Conservation (phyloP, 2,329 filamentous ascomycete species). For the Mollisia scopiformis region DNA sequence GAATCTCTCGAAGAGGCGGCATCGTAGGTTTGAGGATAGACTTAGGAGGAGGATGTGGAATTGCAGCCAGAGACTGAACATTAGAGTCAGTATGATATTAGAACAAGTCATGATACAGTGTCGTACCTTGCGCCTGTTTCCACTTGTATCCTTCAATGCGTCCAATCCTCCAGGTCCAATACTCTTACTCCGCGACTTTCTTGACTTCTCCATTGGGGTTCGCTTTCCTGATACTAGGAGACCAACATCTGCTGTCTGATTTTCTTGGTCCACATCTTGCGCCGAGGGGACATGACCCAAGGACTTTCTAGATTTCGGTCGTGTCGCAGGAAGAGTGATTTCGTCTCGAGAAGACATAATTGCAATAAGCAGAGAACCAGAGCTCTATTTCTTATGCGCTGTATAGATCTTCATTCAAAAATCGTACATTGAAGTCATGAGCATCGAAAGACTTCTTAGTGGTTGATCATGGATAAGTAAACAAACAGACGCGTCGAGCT, state of each 20-base stretch:
- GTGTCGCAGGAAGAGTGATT: conserved; percentile 56
- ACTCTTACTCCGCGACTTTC: conserved; percentile 91
- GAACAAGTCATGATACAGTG: conserved; percentile 32
- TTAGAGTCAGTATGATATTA: conserved; percentile 18
- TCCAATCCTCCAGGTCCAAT: conserved; percentile 90
- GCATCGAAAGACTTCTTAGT: conserved; percentile 10
- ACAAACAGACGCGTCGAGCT: conserved; percentile 20
- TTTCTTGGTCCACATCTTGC: conserved; percentile 72
- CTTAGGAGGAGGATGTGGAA: conserved; percentile 51
- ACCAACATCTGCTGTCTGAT: conserved; percentile 69
- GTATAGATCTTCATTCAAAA: conserved; percentile 15
- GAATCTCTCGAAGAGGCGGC: conserved; percentile 66
- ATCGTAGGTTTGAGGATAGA: conserved; percentile 85
- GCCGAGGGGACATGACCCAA: conserved; percentile 62
- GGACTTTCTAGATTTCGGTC: conserved; percentile 67
- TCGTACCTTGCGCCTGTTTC: conserved; percentile 78
- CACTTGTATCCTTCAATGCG: conserved; percentile 73
- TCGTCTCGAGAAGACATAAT: conserved; percentile 47
- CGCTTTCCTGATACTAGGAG: conserved; percentile 40
- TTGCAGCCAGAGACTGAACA: conserved; percentile 32
- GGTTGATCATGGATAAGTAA: conserved; percentile 30
- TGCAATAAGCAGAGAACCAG: conserved; percentile 16
- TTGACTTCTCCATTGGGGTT: conserved; percentile 35
- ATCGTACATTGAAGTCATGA: conserved; percentile 10
- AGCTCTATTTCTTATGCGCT: conserved; percentile 1